phyloP scores from a whole-genome alignment of 345 rosid genomes.

The Lumnitzera racemosa region DNA sequence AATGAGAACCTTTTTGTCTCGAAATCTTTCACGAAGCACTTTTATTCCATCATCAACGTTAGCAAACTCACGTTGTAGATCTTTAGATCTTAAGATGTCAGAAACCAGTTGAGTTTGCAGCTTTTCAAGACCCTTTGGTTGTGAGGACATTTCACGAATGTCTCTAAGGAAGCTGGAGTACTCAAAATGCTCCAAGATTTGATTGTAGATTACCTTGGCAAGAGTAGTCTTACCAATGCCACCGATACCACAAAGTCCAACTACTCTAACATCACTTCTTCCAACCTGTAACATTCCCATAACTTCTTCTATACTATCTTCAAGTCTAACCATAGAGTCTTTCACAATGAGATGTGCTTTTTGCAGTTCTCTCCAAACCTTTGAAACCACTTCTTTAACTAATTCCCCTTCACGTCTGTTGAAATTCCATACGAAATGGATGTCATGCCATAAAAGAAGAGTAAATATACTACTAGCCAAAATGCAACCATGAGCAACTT shows the following conservation, averaged over 20 bases:
- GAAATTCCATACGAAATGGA: too few relatives aligned
- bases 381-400: too few relatives aligned
- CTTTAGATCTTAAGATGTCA: neutral
- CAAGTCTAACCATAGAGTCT: constrained; percentile 1
- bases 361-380: too few relatives aligned
- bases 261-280: neutral
- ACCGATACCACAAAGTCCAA: constrained; percentile 1
- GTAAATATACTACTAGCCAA: too few relatives aligned
- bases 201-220: neutral
- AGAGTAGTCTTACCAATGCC: constrained; percentile 3
- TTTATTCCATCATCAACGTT: neutral
- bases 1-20: neutral
- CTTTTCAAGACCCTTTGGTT: neutral
- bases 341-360: neutral
- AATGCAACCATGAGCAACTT: too few relatives aligned
- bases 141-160: neutral
- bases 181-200: constrained; percentile 1
- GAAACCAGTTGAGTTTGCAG: neutral
- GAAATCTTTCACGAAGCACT: neutral
- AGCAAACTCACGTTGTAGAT: neutral
- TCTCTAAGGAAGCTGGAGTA: constrained; percentile 4
- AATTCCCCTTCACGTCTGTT: too few relatives aligned
- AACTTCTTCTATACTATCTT: neutral
- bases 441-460: too few relatives aligned
- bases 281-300: neutral